Evolutionary conservation across 1,284 basidiomycete genomes (phyloP).

Genomic region (Leccinum griseonigrum): DNA sequence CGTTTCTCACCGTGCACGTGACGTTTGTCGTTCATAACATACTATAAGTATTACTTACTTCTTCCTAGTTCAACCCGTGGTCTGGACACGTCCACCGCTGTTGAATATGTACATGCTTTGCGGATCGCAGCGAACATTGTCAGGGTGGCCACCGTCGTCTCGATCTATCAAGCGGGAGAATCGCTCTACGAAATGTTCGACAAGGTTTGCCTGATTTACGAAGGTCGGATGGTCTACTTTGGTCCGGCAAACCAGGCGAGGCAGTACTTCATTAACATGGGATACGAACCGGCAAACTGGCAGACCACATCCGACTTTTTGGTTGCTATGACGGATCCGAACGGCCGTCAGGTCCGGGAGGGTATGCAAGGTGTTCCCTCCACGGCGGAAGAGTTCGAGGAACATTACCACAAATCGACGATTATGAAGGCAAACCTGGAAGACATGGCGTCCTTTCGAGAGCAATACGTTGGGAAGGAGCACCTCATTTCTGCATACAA

Average conservation of each 20-base stretch:
- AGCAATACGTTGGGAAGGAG: constrained; percentile 37
- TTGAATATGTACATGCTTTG: constrained; percentile 61
- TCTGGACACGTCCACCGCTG: constrained; percentile 69
- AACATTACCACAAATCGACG: constrained; percentile 34
- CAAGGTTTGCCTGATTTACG: constrained; percentile 68
- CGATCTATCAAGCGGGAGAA: constrained; percentile 70
- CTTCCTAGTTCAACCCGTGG: constrained; percentile 58
- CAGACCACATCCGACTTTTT: constrained; percentile 73
- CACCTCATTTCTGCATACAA: constrained; percentile 42
- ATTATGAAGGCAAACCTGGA: constrained; percentile 29
- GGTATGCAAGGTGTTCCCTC: constrained; percentile 54
- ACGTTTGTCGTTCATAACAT: not conserved
- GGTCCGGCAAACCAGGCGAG: constrained; percentile 59
- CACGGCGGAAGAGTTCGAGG: constrained; percentile 61
- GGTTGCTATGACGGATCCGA: constrained; percentile 56
- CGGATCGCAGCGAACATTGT: constrained; percentile 59
- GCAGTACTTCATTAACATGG: constrained; percentile 67
- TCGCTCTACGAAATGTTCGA: constrained; percentile 57
- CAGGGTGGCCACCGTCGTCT: constrained; percentile 56
- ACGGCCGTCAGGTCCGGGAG: constrained; percentile 51
- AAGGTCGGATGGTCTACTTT: constrained; percentile 73
- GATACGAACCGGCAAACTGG: constrained; percentile 55
- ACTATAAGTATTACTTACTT: not conserved
- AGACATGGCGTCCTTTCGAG: constrained; percentile 38
- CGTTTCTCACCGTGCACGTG: not conserved